Percentiles rank a stretch among this genome's conserved stretches.
These are phyloP conservation scores for Medicago arabica DNA, from an alignment of 306 rosid genomes.

Conservation along the genomic window DNA sequence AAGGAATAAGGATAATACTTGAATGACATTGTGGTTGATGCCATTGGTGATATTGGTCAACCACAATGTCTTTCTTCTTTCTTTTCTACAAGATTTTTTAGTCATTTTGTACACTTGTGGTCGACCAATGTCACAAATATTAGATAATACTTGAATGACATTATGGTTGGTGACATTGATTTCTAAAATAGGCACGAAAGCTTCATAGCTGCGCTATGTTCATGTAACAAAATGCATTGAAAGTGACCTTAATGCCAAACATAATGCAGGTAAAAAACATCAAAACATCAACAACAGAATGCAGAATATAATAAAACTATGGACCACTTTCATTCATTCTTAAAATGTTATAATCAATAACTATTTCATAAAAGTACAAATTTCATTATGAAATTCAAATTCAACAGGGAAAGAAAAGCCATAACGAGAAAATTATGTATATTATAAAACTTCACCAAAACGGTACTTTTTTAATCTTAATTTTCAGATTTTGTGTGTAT, in stretches of 20 bases:
- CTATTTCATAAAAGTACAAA: neutral
- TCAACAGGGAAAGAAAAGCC: neutral
- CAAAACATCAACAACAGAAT: neutral
- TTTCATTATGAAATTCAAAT: neutral
- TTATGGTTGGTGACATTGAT: no score
- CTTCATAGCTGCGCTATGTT: no score
- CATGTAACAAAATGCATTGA: no score
- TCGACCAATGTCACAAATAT: no score
- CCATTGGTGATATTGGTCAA: no score
- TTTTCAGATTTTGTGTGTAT: conserved; percentile 38
- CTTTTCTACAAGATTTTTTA: no score
- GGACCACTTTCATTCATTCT: conserved; percentile 31
- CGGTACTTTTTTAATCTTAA: neutral
- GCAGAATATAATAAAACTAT: neutral
- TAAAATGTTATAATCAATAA: neutral
- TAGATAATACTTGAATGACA: no score
- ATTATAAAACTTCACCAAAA: conserved; percentile 5
- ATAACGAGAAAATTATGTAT: conserved; percentile 66
- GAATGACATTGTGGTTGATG: no score
- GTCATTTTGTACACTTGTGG: no score
- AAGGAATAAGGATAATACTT: no score
- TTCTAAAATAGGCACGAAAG: no score
- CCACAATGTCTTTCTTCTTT: no score
- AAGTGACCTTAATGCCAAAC: neutral
- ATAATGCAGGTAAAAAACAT: neutral